These are phyloP conservation scores for Rhynchosporium agropyri DNA, from an alignment of 2,329 filamentous ascomycete species.

Conservation along the genomic window DNA sequence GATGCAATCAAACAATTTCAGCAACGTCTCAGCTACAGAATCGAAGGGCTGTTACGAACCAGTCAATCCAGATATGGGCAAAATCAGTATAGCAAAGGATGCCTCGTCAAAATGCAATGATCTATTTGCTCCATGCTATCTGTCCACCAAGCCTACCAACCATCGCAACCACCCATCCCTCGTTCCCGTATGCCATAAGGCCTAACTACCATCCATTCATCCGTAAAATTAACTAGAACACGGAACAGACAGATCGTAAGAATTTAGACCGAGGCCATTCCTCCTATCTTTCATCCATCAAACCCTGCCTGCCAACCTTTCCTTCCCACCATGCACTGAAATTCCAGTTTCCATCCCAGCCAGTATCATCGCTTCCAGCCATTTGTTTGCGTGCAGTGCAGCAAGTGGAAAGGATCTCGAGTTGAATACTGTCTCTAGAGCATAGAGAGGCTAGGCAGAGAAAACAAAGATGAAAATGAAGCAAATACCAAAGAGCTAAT, in stretches of 20 bases:
- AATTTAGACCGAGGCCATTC: constrained; percentile 5
- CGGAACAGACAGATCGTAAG: constrained; percentile 9
- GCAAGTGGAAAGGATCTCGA: not conserved
- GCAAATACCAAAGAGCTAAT: constrained; percentile 11
- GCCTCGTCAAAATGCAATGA: constrained; percentile 28
- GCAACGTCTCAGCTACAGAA: too few species aligned
- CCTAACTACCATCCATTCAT: constrained; percentile 1
- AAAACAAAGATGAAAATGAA: not conserved
- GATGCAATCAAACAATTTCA: too few species aligned
- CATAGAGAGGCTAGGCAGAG: not conserved
- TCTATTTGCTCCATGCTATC: constrained; percentile 36
- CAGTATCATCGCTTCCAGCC: constrained; percentile 7
- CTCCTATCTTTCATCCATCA: constrained; percentile 5
- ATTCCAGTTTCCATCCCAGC: not conserved
- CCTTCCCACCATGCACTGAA: not conserved
- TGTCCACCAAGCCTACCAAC: constrained; percentile 14
- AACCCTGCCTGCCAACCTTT: not conserved
- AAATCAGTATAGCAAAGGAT: not conserved
- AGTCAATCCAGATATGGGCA: not conserved
- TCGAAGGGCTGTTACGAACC: not conserved
- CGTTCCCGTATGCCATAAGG: too few species aligned
- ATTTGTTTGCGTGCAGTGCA: constrained; percentile 8
- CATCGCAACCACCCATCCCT: not conserved
- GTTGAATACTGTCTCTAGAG: not conserved
- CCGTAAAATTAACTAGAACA: constrained; percentile 12